Base-by-base conservation (phyloP, 2,329 filamentous ascomycete genomes). In the Aureobasidium vineae region DNA sequence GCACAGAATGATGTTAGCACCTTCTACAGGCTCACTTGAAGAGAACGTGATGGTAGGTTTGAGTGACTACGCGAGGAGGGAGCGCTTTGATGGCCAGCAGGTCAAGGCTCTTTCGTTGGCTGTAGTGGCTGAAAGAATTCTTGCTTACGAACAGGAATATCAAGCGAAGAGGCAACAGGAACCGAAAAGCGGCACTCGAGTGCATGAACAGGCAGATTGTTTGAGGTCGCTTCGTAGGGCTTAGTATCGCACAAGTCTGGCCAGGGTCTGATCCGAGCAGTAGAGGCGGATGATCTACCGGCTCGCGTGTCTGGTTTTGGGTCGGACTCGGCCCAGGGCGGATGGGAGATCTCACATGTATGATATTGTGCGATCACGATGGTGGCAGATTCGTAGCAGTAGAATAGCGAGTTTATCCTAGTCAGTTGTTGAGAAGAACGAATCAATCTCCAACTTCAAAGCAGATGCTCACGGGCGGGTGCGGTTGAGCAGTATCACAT, bases 281-380 rank as follows among this genome's bases (percentile, higher is more conserved):
- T 36, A 3, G 23, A 50, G 7, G 31, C 56, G 59, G 59, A 63
- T 36, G 59, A 63, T 63, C 59, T 49, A 33, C 59, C 59, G 59
- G 45, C 13, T 16, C 40, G 59, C 59, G 50, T 40, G 38, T 16
- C 43, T 40, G 31, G 31, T 38, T 47, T 38, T 13, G 43, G 16
- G 15, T n/a, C 7, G 11, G 11, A 36, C 2, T 10, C 33, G 33
- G 33, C 10, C 10, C 10, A 36, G 11, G 33, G 40, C 59, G 57
- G 10, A n/a, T 28, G 38, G 21, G 31, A 15, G 1, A 23, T n/a
- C 7, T 36, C 45, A 28, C 21, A 19, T 38, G n/a, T n/a, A n/a
- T n/a, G n/a, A n/a, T n/a, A n/a, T n/a, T n/a, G n/a, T 28, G 10
- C 21, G 21, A 56, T 40, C 26, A 33, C 28, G 7, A 33, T 26